Conservation (phyloP, 441 rosid species). For the Croton setiger region DNA sequence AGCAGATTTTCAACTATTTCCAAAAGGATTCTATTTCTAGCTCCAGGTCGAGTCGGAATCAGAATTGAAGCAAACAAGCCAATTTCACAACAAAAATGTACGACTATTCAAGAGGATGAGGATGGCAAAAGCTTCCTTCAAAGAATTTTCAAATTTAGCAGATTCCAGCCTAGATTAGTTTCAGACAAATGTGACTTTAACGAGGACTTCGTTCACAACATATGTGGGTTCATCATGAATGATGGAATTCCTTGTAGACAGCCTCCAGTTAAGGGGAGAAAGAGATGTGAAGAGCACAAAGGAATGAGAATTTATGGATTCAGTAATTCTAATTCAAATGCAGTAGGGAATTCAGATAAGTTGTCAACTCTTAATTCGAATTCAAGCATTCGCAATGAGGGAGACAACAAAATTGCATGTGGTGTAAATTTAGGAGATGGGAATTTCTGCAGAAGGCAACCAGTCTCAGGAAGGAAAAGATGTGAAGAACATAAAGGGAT, state of each 20-base stretch:
- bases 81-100: slow-evolving; percentile 18
- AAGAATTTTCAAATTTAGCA: slow-evolving; percentile 41
- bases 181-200: slow-evolving; percentile 24
- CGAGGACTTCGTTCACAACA: slow-evolving; percentile 25
- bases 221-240: slow-evolving; percentile 52
- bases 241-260: slow-evolving; percentile 47
- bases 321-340: slow-evolving; percentile 6
- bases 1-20: slow-evolving; percentile 29
- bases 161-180: slow-evolving; percentile 53
- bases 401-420: slow-evolving; percentile 19
- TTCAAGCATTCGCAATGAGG: slow-evolving; percentile 16
- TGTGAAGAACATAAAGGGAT: slow-evolving; percentile 48
- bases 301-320: slow-evolving; percentile 40
- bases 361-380: slow-evolving; percentile 2
- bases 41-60: slow-evolving; percentile 40
- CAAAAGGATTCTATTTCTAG: slow-evolving; percentile 36
- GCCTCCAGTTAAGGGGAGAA: slow-evolving; percentile 46
- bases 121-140: slow-evolving; percentile 26
- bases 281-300: slow-evolving; percentile 67
- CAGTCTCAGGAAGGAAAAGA: slow-evolving; percentile 38
- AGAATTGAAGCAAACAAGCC: slow-evolving; percentile 37
- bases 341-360: slow-evolving; percentile 16
- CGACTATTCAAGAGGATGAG: slow-evolving; percentile 28
- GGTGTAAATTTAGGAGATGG: slow-evolving; percentile 41
- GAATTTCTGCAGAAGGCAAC: slow-evolving; percentile 31